phyloP scores from a whole-genome alignment of 352 stramenopile genomes.

The Aphanomyces invadans region DNA sequence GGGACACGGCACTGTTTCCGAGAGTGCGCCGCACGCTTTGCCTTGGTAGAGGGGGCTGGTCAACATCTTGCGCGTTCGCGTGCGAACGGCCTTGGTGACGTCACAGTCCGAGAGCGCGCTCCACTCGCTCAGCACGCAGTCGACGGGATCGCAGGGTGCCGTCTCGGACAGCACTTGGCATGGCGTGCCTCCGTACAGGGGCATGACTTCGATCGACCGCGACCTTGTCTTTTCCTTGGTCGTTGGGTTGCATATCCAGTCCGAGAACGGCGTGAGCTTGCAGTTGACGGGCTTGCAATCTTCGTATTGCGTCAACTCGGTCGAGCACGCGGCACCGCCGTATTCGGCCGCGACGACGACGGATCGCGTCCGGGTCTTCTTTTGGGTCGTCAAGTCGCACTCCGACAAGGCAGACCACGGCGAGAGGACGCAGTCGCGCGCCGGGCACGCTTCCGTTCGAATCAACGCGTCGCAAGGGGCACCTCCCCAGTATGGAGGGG shows the following conservation, averaged over 20 bases:
- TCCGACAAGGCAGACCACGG: constrained; percentile 26
- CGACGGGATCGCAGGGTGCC: constrained; percentile 30
- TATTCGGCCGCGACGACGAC: constrained; percentile 29
- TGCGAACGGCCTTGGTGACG: constrained; percentile 27
- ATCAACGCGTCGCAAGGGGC: constrained; percentile 31
- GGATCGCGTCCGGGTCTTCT: constrained; percentile 31
- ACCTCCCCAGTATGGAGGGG: constrained; percentile 32
- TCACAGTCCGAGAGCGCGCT: constrained; percentile 34
- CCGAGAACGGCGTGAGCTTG: background rate
- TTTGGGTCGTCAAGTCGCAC: constrained; percentile 37
- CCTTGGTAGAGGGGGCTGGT: constrained; percentile 36
- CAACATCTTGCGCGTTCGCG: constrained; percentile 33
- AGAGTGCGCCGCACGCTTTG: constrained; percentile 34
- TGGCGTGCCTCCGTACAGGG: constrained; percentile 23
- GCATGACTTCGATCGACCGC: background rate
- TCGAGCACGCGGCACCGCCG: constrained; percentile 27
- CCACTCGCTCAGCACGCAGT: constrained; percentile 51
- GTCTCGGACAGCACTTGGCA: constrained; percentile 37
- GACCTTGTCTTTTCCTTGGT: background rate
- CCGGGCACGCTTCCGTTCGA: constrained; percentile 33
- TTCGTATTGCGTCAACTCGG: constrained; percentile 27
- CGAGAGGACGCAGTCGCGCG: constrained; percentile 1
- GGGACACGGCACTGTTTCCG: constrained; percentile 29
- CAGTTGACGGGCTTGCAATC: background rate
- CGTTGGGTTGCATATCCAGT: background rate